Evolutionary conservation across 2,329 filamentous ascomycete genomes (phyloP).

Genomic region (Cladosporium sp.): DNA sequence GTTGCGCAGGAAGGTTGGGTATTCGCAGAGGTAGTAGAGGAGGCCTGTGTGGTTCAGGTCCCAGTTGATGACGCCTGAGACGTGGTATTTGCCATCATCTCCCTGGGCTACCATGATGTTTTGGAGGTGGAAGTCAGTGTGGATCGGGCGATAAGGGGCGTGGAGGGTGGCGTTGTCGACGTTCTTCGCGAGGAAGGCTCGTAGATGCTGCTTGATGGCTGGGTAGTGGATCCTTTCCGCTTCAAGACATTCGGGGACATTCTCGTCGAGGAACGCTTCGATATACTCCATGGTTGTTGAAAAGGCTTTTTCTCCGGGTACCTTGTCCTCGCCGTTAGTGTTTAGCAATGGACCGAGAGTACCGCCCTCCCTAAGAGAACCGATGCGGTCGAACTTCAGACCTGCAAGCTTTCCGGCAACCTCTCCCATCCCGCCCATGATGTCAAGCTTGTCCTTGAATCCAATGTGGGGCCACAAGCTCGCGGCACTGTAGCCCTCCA

Average conservation of each 20-base stretch:
- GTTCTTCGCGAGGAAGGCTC: not conserved
- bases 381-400: slow-evolving; percentile 14
- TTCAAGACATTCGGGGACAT: not conserved
- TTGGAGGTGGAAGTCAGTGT: slow-evolving; percentile 16
- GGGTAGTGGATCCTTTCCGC: not conserved
- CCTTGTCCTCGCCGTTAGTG: not conserved
- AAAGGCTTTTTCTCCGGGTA: not conserved
- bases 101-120: slow-evolving; percentile 11
- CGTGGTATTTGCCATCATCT: not conserved
- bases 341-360: slow-evolving; percentile 10
- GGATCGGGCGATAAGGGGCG: slow-evolving; percentile 14
- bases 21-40: slow-evolving; percentile 16
- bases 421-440: slow-evolving; percentile 2
- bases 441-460: slow-evolving; percentile 5
- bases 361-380: slow-evolving; percentile 11
- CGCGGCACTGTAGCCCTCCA: not conserved
- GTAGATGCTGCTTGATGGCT: not conserved
- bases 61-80: slow-evolving; percentile 20
- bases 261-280: not conserved
- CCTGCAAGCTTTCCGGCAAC: not conserved
- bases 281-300: not conserved
- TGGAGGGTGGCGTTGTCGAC: not conserved
- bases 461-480: slow-evolving; percentile 13
- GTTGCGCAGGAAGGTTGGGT: slow-evolving; percentile 16
- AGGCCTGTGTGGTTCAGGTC: slow-evolving; percentile 13